These are phyloP conservation scores for Cryphonectria carpinicola DNA, from an alignment of 2,329 filamentous ascomycete species.

Conservation along the genomic window DNA sequence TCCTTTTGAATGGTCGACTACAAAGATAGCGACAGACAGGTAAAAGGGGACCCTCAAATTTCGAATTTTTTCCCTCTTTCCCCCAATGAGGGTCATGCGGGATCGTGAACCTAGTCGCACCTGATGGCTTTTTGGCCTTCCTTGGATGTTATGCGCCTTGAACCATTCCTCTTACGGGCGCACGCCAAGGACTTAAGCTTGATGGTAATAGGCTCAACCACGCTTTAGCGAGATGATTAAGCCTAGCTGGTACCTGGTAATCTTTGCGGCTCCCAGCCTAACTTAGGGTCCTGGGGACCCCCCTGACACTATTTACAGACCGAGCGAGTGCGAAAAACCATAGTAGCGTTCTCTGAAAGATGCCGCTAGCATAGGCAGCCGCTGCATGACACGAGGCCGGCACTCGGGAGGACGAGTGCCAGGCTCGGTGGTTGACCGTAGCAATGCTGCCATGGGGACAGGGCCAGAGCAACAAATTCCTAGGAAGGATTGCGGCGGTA, in stretches of 20 bases:
- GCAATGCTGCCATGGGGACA: background rate
- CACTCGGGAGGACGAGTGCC: background rate
- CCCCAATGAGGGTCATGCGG: constrained; percentile 11
- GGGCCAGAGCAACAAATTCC: background rate
- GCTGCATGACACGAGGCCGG: background rate
- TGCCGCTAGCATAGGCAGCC: constrained; percentile 1
- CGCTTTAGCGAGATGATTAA: constrained; percentile 19
- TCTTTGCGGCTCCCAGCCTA: background rate
- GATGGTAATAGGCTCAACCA: constrained; percentile 16
- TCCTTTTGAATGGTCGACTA: background rate
- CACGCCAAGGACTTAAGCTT: constrained; percentile 24
- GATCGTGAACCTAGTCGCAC: constrained; percentile 18
- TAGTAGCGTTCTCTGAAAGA: background rate
- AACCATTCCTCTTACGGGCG: constrained; percentile 16
- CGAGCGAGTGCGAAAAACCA: background rate
- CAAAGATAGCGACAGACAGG: background rate
- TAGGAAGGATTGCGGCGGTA: background rate
- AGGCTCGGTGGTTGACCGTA: background rate
- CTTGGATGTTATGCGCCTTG: background rate
- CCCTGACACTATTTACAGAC: background rate
- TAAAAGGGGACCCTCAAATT: background rate
- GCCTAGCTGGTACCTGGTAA: background rate
- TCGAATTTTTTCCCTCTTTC: background rate
- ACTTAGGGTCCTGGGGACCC: background rate
- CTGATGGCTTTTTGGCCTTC: constrained; percentile 7